These are phyloP conservation scores for Suhomyces panamericanus DNA, from an alignment of 1,139 yeast species.

Conservation along the genomic window DNA sequence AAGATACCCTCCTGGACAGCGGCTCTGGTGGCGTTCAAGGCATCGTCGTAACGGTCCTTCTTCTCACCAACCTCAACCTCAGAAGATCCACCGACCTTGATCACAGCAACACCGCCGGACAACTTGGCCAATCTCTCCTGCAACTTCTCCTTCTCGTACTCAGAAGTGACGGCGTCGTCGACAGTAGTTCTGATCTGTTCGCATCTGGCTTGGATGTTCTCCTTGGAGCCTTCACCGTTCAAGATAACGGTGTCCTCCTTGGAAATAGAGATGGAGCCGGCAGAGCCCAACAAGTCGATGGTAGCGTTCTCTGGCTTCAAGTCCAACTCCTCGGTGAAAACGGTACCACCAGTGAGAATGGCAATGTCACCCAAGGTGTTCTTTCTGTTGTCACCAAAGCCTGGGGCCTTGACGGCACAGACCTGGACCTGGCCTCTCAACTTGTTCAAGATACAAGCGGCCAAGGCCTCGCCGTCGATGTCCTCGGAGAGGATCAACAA, in stretches of 20 bases:
- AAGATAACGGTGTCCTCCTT: constrained; percentile 96
- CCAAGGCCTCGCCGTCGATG: constrained; percentile 97
- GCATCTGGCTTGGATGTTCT: constrained; percentile 83
- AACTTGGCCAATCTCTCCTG: constrained; percentile 98
- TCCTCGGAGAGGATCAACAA: constrained; percentile 94
- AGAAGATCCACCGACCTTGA: constrained; percentile 97
- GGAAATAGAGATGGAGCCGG: constrained; percentile 91
- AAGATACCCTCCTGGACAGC: constrained; percentile 99
- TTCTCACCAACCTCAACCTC: constrained; percentile 99
- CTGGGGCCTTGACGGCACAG: constrained; percentile 98
- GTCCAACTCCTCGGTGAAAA: constrained; percentile 97
- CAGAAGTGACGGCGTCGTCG: constrained; percentile 75
- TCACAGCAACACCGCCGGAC: constrained; percentile 99
- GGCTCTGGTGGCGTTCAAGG: constrained; percentile 98
- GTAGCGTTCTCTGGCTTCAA: constrained; percentile 97
- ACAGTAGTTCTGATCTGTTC: constrained; percentile 92
- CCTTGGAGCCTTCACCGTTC: constrained; percentile 95
- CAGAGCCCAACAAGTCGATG: constrained; percentile 85
- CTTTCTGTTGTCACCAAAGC: constrained; percentile 99
- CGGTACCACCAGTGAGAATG: constrained; percentile 95
- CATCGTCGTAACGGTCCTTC: constrained; percentile 99
- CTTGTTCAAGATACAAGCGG: constrained; percentile 97
- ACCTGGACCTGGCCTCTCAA: constrained; percentile 99
- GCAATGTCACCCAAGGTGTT: constrained; percentile 97
- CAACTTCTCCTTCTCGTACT: constrained; percentile 95